Base-by-base conservation (phyloP, 2,329 filamentous ascomycete species). In the Aureobasidium leucospermi region DNA sequence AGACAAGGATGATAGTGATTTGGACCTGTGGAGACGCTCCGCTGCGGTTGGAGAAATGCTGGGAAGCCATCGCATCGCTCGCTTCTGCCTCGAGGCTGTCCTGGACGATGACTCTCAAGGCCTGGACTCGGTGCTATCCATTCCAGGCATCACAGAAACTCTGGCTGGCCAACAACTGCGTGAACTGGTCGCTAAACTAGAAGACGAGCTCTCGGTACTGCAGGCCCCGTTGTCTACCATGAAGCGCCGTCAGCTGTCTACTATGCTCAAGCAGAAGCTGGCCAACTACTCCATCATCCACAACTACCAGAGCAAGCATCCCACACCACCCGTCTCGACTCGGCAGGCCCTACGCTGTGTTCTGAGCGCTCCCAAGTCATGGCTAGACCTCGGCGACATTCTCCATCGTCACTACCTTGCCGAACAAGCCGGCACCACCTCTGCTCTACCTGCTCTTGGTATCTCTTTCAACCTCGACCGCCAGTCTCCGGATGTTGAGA, bases 41-140 rank as follows among this genome's bases (percentile, higher is more conserved):
- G 80, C 82, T 19, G 79, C 82, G 16, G 78, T 87, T 2, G 79
- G 81, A 10, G 76, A 78, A 56, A 75, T 84, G 55, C 70, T 86
- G 9, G 77, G 81, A 53, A 85, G 83, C 66, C 78, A 77, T 65
- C 78, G 84, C 13, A 74, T 86, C 39, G 78, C 79, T 15, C 78
- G 84, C 31, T 87, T 81, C 66, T 86, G 84, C 66, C 69, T 86
- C 34, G 84, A 87, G 69, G 82, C 83, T 63, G 81, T 86, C 4
- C 70, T 86, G 39, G 83, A 85, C 60, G 81, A 80, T 48, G 83
- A 85, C 62, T 81, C 84, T 38, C 81, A 84, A 59, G 76, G 78
- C 32, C 67, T 82, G 51, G 79, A 81, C 60, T 76, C 77, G 38
- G 73, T 80, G 29, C 69, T 82, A 29, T 79, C 79, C 43, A 74